Evolutionary conservation across 148 eudicot species (phyloP).

Genomic region (Tetragonia tetragonoides): DNA sequence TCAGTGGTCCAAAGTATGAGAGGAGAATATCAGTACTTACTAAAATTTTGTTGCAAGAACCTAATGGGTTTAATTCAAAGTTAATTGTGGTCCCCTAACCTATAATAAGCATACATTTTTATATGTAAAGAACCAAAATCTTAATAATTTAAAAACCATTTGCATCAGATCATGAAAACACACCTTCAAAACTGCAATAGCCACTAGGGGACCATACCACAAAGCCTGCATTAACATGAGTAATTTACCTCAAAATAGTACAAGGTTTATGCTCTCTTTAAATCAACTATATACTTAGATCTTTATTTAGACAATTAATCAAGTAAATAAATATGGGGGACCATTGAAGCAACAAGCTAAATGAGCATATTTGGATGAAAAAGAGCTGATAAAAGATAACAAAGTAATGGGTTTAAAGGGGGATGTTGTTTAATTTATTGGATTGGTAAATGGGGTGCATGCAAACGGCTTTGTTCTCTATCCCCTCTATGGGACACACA

Average conservation of each 20-base stretch:
- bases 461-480: neutral
- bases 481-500: constrained; percentile 20
- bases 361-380: neutral
- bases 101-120: too few species aligned
- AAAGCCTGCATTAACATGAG: constrained; percentile 22
- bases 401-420: neutral
- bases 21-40: too few species aligned
- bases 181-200: constrained; percentile 14
- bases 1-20: constrained; percentile 25
- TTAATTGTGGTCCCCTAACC: constrained; percentile 16
- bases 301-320: too few species aligned
- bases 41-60: too few species aligned
- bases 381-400: neutral
- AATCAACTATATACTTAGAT: too few species aligned
- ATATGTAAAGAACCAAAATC: too few species aligned
- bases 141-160: too few species aligned
- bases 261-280: constrained; percentile 4
- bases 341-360: constrained; percentile 19
- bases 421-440: neutral
- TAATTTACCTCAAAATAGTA: constrained; percentile 12
- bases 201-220: constrained; percentile 28
- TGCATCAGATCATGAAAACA: constrained; percentile 8
- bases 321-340: constrained; percentile 17
- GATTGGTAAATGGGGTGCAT: constrained; percentile 25
- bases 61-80: constrained; percentile 18